These are phyloP conservation scores for Crucibulum laeve DNA, from an alignment of 768 basidiomycete species.

Conservation along the genomic window DNA sequence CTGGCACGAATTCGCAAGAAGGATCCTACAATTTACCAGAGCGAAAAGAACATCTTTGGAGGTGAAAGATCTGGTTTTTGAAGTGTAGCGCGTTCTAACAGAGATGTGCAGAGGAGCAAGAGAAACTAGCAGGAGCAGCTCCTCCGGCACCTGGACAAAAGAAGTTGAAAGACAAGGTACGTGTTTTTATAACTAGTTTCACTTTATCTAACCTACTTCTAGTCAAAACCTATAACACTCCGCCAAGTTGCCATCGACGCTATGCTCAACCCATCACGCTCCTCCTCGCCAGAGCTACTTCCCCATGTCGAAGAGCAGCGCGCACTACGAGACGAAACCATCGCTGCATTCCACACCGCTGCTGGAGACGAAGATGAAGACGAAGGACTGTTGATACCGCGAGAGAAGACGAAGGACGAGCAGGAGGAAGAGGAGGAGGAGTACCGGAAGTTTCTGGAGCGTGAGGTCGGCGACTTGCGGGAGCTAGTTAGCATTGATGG, in stretches of 20 bases:
- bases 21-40: constrained; percentile 83
- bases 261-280: constrained; percentile 50
- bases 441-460: constrained; percentile 76
- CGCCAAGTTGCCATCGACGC: constrained; percentile 70
- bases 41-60: constrained; percentile 68
- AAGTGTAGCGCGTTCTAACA: background rate
- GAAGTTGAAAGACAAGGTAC: constrained; percentile 50
- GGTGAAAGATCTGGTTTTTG: constrained; percentile 37
- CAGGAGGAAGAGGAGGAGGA: constrained; percentile 76
- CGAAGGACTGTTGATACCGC: constrained; percentile 66
- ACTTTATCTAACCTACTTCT: background rate
- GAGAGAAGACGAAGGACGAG: constrained; percentile 79
- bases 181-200: constrained; percentile 6
- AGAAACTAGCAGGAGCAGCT: constrained; percentile 29
- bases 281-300: constrained; percentile 52
- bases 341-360: constrained; percentile 70
- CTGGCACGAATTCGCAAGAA: constrained; percentile 78
- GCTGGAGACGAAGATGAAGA: constrained; percentile 42
- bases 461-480: constrained; percentile 76
- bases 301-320: constrained; percentile 81
- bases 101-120: constrained; percentile 55
- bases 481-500: constrained; percentile 59
- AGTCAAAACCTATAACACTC: constrained; percentile 73
- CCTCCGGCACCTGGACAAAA: constrained; percentile 18
- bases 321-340: constrained; percentile 74